These are phyloP conservation scores for Helminthosporium solani DNA, from an alignment of 2,329 filamentous ascomycete species.

Conservation along the genomic window DNA sequence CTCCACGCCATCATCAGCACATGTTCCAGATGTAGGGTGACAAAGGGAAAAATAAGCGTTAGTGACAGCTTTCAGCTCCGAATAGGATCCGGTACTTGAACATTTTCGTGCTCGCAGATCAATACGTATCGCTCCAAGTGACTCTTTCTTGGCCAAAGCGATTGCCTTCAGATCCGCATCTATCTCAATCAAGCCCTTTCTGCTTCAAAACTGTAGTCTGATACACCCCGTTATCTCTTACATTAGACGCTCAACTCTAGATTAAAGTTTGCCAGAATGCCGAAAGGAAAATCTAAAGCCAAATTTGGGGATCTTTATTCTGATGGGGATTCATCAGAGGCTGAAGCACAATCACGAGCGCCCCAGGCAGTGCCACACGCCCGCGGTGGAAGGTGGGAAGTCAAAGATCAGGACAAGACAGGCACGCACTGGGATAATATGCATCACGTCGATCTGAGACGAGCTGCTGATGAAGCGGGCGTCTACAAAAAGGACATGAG, in stretches of 20 bases:
- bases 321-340: constrained; percentile 4
- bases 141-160: background rate
- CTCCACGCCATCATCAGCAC: background rate
- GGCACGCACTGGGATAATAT: constrained; percentile 32
- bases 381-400: constrained; percentile 33
- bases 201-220: background rate
- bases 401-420: constrained; percentile 29
- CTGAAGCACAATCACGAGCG: constrained; percentile 4
- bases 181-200: background rate
- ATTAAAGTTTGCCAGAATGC: constrained; percentile 12
- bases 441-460: constrained; percentile 24
- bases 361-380: constrained; percentile 20
- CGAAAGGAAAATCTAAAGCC: constrained; percentile 16
- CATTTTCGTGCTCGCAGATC: background rate
- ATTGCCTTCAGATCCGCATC: too few species aligned
- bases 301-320: constrained; percentile 7
- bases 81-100: background rate
- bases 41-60: constrained; percentile 3
- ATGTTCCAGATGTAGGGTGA: constrained; percentile 4
- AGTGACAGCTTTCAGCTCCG: background rate
- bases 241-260: background rate
- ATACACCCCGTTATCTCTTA: background rate
- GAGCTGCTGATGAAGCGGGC: constrained; percentile 18
- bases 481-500: constrained; percentile 34
- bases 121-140: background rate